phyloP scores from a whole-genome alignment of 2,329 filamentous ascomycete genomes.

The Lojkania enalia region DNA sequence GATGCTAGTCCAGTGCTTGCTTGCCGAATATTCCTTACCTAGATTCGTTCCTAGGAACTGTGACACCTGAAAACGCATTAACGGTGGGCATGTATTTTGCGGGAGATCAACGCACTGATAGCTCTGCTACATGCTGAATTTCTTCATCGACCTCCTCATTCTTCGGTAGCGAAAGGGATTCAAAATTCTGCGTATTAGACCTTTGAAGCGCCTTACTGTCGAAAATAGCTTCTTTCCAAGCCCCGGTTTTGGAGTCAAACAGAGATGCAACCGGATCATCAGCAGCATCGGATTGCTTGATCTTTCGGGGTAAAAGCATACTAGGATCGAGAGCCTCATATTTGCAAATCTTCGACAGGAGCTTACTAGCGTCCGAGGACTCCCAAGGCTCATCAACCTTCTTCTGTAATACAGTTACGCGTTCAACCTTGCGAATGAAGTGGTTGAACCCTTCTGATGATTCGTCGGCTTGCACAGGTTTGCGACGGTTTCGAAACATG shows the following conservation, averaged over 20 bases:
- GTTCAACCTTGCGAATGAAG: constrained; percentile 2
- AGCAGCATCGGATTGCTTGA: not conserved
- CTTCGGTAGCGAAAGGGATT: too few relatives aligned
- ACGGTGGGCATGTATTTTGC: not conserved
- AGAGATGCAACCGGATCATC: not conserved
- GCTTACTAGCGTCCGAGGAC: not conserved
- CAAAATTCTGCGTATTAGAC: not conserved
- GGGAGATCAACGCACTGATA: not conserved
- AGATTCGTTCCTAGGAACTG: not conserved
- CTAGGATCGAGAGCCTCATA: not conserved
- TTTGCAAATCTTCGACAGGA: not conserved
- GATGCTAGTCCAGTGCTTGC: constrained; percentile 1
- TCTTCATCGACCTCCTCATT: not conserved
- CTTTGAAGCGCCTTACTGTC: not conserved
- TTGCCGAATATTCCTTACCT: not conserved
- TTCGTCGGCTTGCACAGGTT: not conserved
- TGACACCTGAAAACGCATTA: not conserved
- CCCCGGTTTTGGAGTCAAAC: not conserved
- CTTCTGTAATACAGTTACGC: not conserved
- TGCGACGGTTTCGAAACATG: not conserved
- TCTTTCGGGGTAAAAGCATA: constrained; percentile 1
- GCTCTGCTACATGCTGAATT: not conserved
- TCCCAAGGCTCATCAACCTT: not conserved
- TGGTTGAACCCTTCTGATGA: not conserved
- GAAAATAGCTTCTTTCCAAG: not conserved